A percentile compares a stretch with the other conserved stretches of the same genome.
Conservation (phyloP, 805 yeast species). For the Ogataea trehaloabstinens region DNA sequence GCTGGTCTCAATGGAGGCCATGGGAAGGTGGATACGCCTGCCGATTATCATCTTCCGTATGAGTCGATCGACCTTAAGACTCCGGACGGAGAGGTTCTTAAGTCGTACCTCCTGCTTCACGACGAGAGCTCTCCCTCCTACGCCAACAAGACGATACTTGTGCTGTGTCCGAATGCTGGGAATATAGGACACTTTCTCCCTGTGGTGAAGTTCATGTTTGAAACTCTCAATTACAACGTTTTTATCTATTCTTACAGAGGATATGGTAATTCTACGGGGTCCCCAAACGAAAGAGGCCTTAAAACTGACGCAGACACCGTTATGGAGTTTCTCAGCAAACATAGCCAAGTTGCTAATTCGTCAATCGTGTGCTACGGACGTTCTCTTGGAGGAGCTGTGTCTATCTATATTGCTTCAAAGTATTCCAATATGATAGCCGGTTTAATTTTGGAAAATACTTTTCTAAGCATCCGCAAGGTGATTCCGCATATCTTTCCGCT, state of each 20-base stretch:
- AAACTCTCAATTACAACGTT: conserved; percentile 67
- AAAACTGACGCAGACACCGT: conserved; percentile 79
- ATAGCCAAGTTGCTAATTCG: conserved; percentile 50
- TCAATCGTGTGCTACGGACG: conserved; percentile 77
- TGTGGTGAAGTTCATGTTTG: conserved; percentile 66
- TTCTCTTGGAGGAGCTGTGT: conserved; percentile 94
- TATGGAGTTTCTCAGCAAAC: conserved; percentile 53
- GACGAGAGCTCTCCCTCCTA: conserved; percentile 38
- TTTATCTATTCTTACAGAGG: conserved; percentile 88
- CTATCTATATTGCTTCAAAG: conserved; percentile 72
- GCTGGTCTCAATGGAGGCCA: conserved; percentile 73
- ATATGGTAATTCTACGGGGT: conserved; percentile 79
- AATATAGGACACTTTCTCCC: conserved; percentile 91
- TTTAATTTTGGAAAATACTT: conserved; percentile 82
- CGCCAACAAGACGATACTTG: conserved; percentile 64
- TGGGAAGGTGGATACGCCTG: conserved; percentile 76
- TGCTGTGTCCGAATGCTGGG: conserved; percentile 92
- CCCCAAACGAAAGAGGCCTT: conserved; percentile 72
- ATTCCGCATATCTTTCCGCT: conserved; percentile 74
- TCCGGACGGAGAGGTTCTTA: conserved; percentile 64
- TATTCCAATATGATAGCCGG: conserved; percentile 54
- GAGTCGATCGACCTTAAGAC: conserved; percentile 62
- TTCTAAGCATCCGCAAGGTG: conserved; percentile 68
- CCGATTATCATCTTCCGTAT: conserved; percentile 60
- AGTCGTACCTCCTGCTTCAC: conserved; percentile 60